Evolutionary conservation across 768 basidiomycete genomes (phyloP), one percentile per base, ranked within the genome.

Genomic region (Dacryopinax primogenitus): DNA sequence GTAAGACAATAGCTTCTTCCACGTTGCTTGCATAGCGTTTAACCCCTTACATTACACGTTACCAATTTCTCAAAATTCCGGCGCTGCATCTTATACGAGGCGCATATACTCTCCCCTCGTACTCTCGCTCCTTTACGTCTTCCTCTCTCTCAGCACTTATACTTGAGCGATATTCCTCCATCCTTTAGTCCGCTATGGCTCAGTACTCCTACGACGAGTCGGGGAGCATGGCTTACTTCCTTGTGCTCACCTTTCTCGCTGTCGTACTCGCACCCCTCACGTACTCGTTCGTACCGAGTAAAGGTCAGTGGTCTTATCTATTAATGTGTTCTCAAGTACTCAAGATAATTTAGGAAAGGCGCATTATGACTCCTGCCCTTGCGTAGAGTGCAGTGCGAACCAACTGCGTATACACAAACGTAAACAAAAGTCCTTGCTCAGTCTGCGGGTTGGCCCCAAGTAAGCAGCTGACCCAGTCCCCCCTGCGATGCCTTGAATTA

Each of bases 221-320:
- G 58, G 90, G 90, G 68, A 84, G 84, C 68, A 87, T 92, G 87
- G 88, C 89, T 71, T 82, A 85, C 36, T 97, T 93, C 78, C 97
- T 97, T 76, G 76, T 92, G 67, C 84, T 98, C 64, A 91, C 92
- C 7, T 86, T 96, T 73, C 85, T 97, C 69, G 84, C 86, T 65
- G 81, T 97, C 69, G 71, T 92, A 45, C 84, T 98, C 66, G 74
- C 91, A 35, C 95, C 95, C 0, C 74, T 88, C 67, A 88, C 92
- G 0, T 70, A 83, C 23, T 74, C 78, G 62, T 66, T 72, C 33
- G 41, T 77, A 62, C 69, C 69, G 28, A 68, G 71, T 18, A 58
- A 6, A 58, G 26, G 51, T 44, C 7, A 6, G 41, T 44, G 69
- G 70, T 51, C 1, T 66, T 26, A 33, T 62, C 65, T 66, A 26